Evolutionary conservation across 2,329 filamentous ascomycete genomes (phyloP).

Genomic region (Lachnellula suecica): DNA sequence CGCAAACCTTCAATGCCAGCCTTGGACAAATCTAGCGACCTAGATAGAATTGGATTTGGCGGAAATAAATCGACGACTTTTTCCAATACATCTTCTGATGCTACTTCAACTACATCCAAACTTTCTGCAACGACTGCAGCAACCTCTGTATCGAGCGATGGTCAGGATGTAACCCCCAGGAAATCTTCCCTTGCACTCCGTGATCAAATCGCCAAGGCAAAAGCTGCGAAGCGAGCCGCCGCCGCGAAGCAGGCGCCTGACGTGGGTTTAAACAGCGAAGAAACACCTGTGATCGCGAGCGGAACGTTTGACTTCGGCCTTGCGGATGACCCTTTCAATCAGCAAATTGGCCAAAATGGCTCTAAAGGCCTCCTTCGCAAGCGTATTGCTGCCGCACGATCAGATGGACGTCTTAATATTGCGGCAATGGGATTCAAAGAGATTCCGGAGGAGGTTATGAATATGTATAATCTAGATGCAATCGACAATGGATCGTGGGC

Average conservation of each 20-base stretch:
- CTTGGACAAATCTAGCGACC: slow-evolving; percentile 32
- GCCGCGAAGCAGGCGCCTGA: slow-evolving; percentile 38
- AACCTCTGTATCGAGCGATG: slow-evolving; percentile 26
- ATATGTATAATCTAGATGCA: slow-evolving; percentile 83
- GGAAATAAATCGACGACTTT: slow-evolving; percentile 25
- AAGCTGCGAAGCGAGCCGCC: slow-evolving; percentile 68
- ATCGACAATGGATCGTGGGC: slow-evolving; percentile 76
- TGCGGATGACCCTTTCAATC: slow-evolving; percentile 69
- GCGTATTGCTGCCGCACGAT: slow-evolving; percentile 70
- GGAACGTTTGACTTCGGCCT: slow-evolving; percentile 60
- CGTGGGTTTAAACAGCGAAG: slow-evolving; percentile 22
- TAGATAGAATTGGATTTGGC: slow-evolving; percentile 24
- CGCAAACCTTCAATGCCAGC: slow-evolving; percentile 53
- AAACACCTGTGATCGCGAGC: slow-evolving; percentile 44
- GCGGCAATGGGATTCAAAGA: slow-evolving; percentile 77
- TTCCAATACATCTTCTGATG: slow-evolving; percentile 29
- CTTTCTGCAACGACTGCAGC: slow-evolving; percentile 16
- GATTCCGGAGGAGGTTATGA: slow-evolving; percentile 79
- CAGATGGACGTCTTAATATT: slow-evolving; percentile 83
- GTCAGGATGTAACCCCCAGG: slow-evolving; percentile 42
- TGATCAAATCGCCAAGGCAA: slow-evolving; percentile 91
- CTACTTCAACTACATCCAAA: slow-evolving; percentile 20
- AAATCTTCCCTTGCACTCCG: slow-evolving; percentile 81
- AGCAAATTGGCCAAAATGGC: slow-evolving; percentile 54
- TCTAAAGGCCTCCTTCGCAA: slow-evolving; percentile 69